These are phyloP conservation scores for Camellia lanceoleosa DNA, from an alignment of 148 eudicot species.

Conservation along the genomic window DNA sequence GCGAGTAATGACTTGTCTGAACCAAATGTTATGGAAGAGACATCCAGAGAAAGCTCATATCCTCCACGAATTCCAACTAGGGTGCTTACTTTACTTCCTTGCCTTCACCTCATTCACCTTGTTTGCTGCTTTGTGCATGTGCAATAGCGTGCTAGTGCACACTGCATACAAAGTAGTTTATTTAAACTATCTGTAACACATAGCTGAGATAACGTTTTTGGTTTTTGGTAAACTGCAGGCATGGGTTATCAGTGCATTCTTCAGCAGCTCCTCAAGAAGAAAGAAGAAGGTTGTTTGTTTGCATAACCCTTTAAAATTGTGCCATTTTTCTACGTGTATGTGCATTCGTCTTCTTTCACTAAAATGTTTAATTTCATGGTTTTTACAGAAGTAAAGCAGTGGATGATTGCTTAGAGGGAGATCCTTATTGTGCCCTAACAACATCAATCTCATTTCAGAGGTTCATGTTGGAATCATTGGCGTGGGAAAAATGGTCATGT, in stretches of 20 bases:
- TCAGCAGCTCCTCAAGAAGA: no score
- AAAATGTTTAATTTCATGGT: no score
- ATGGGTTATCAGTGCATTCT: no score
- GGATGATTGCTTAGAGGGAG: constrained; percentile 64
- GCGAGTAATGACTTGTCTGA: constrained; percentile 2
- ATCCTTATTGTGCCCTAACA: constrained; percentile 56
- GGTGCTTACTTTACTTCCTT: constrained; percentile 36
- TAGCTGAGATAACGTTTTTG: not conserved
- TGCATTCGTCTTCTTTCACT: no score
- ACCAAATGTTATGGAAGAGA: constrained; percentile 17
- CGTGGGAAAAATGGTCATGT: constrained; percentile 79
- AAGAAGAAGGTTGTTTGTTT: no score
- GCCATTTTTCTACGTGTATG: no score
- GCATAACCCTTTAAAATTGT: no score
- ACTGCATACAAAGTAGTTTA: no score
- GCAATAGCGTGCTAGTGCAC: not conserved
- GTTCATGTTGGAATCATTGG: constrained; percentile 65
- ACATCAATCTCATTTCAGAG: constrained; percentile 79
- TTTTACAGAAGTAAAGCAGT: no score
- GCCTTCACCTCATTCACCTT: not conserved
- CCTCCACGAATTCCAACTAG: constrained; percentile 39
- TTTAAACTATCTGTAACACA: constrained; percentile 5
- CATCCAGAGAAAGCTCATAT: constrained; percentile 34
- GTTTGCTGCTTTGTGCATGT: not conserved
- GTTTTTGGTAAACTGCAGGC: constrained; percentile 37